Conservation (phyloP, 345 rosid species). For the Reutealis trisperma region DNA sequence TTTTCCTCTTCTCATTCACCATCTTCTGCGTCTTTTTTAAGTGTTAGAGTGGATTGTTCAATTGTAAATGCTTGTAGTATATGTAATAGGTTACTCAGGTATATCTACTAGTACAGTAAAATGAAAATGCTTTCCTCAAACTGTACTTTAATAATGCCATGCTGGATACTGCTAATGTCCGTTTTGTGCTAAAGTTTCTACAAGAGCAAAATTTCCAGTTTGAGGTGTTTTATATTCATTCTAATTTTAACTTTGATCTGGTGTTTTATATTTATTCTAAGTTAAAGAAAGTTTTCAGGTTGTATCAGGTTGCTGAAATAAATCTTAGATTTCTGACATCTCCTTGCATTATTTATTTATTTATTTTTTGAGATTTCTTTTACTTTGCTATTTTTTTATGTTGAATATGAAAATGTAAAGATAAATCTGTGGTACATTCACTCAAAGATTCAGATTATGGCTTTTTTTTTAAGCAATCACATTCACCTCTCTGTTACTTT, state of each 20-base stretch:
- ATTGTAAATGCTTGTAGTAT: neutral
- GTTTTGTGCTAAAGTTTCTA: neutral
- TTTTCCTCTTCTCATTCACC: neutral
- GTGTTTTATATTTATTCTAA: neutral
- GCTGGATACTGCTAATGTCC: neutral
- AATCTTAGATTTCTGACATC: no score
- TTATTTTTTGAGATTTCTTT: neutral
- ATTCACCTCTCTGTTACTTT: neutral
- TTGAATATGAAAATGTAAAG: neutral
- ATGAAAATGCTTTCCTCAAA: neutral
- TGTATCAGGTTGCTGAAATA: no score
- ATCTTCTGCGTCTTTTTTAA: neutral
- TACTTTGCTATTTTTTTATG: neutral
- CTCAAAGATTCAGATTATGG: neutral
- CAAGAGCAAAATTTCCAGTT: neutral
- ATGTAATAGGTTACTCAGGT: neutral
- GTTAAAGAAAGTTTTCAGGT: no score
- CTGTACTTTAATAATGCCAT: neutral
- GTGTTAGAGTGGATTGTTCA: neutral
- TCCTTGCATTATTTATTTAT: no score
- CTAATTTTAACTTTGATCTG: neutral
- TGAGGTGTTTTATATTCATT: neutral
- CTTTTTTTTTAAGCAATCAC: neutral
- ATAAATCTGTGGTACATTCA: neutral
- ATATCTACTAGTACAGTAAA: neutral